These are phyloP conservation scores for Kluyveromyces lactis DNA, from an alignment of 805 yeast species.

Conservation along the genomic window DNA sequence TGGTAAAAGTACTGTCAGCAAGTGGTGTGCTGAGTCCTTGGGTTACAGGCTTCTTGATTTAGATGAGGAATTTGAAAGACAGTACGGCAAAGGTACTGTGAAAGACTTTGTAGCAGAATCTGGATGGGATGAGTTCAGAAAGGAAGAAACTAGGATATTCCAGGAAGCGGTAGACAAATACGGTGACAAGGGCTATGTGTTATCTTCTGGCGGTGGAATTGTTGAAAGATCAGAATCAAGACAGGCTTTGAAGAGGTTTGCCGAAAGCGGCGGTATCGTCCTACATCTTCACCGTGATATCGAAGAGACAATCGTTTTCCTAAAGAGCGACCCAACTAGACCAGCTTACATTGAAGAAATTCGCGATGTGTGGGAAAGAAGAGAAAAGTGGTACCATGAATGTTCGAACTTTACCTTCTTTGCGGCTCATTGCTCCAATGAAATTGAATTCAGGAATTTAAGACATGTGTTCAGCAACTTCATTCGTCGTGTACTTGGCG, in stretches of 20 bases:
- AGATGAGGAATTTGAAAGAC: conserved; percentile 61
- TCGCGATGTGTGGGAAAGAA: conserved; percentile 71
- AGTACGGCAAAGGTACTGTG: conserved; percentile 38
- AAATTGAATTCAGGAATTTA: conserved; percentile 46
- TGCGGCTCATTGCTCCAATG: conserved; percentile 60
- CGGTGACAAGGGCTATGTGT: conserved; percentile 47
- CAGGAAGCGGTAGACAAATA: conserved; percentile 33
- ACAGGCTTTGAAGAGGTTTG: conserved; percentile 47
- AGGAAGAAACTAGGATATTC: conserved; percentile 51
- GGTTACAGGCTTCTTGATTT: conserved; percentile 68
- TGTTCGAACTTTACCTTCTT: conserved; percentile 73
- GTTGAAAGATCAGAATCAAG: conserved; percentile 74
- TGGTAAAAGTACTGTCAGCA: conserved; percentile 82
- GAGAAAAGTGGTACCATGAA: conserved; percentile 71
- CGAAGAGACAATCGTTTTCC: conserved; percentile 66
- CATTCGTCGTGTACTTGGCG: conserved; percentile 56
- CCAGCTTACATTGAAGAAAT: conserved; percentile 84
- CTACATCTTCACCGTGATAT: conserved; percentile 86
- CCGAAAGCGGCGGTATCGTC: conserved; percentile 61
- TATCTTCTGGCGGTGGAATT: conserved; percentile 96
- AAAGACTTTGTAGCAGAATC: conserved; percentile 49
- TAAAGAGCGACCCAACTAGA: conserved; percentile 70
- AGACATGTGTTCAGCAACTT: conserved; percentile 51
- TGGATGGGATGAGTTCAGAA: conserved; percentile 89
- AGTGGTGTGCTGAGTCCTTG: conserved; percentile 63